Conservation (phyloP, 75 land plant species). For the Cryptomeria japonica region DNA sequence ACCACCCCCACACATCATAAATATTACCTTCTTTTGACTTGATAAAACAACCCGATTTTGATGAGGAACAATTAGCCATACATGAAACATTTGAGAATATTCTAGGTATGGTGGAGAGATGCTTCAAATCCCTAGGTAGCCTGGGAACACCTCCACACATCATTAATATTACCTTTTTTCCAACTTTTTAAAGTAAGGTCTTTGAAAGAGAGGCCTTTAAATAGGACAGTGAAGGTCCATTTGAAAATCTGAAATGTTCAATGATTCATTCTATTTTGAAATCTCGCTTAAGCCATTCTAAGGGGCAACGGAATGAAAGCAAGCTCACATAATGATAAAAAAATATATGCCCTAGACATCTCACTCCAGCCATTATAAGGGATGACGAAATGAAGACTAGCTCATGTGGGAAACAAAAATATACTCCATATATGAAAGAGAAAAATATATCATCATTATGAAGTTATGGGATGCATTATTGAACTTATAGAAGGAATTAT, state of each 20-base stretch:
- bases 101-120: background rate
- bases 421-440: background rate
- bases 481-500: background rate
- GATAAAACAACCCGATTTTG: background rate
- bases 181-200: background rate
- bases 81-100: background rate
- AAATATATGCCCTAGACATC: background rate
- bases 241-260: background rate
- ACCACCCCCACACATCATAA: background rate
- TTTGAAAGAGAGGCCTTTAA: no score
- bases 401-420: background rate
- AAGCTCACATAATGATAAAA: background rate
- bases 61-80: background rate
- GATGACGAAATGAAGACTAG: background rate
- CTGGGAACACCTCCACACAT: background rate
- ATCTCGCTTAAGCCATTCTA: background rate
- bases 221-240: background rate
- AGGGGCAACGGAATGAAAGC: background rate
- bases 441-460: background rate
- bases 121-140: background rate
- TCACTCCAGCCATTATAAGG: background rate
- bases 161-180: background rate
- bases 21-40: background rate
- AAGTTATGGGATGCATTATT: background rate
- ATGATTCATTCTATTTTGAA: background rate